phyloP scores from a whole-genome alignment of 495 filamentous ascomycete species.

The Penicillium taxi region DNA sequence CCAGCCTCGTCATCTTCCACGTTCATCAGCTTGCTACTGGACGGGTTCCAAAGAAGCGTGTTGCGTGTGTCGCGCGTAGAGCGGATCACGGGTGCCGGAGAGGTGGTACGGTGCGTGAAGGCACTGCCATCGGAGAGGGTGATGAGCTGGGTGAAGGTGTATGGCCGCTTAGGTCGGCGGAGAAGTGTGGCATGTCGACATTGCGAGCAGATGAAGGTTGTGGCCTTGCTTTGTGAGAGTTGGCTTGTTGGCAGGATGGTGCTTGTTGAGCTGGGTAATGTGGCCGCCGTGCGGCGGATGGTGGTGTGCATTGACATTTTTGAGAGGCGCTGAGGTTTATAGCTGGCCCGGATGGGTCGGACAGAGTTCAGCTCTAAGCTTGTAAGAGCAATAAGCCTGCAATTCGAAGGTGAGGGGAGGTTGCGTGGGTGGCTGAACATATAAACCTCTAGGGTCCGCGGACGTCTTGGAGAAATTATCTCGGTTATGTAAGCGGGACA shows the following conservation, averaged over 20 bases:
- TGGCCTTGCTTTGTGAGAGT: constrained; percentile 18
- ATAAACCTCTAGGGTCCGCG: constrained; percentile 9
- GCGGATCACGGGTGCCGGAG: constrained; percentile 67
- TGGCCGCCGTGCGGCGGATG: constrained; percentile 38
- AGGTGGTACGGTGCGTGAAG: constrained; percentile 82
- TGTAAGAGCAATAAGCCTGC: no score
- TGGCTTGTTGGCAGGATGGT: constrained; percentile 19
- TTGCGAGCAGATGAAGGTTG: constrained; percentile 42
- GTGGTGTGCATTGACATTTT: constrained; percentile 34
- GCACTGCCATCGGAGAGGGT: constrained; percentile 88
- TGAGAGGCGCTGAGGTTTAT: constrained; percentile 1
- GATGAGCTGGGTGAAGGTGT: constrained; percentile 93
- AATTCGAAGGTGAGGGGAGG: constrained; percentile 9
- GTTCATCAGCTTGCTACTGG: constrained; percentile 64
- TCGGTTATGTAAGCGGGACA: constrained; percentile 20
- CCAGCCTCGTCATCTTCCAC: constrained; percentile 96
- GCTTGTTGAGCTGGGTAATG: constrained; percentile 24
- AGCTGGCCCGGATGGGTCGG: neutral
- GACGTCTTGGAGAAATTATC: constrained; percentile 23
- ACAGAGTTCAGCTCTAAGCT: no score
- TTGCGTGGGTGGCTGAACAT: constrained; percentile 13
- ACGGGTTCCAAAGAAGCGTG: constrained; percentile 83
- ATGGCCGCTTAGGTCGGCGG: constrained; percentile 77
- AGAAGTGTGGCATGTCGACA: constrained; percentile 83
- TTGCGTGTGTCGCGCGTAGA: constrained; percentile 80